Percentiles rank a stretch among this genome's conserved stretches.
These are phyloP conservation scores for Rhododendron griersonianum DNA, from an alignment of 148 eudicot species.

Conservation along the genomic window DNA sequence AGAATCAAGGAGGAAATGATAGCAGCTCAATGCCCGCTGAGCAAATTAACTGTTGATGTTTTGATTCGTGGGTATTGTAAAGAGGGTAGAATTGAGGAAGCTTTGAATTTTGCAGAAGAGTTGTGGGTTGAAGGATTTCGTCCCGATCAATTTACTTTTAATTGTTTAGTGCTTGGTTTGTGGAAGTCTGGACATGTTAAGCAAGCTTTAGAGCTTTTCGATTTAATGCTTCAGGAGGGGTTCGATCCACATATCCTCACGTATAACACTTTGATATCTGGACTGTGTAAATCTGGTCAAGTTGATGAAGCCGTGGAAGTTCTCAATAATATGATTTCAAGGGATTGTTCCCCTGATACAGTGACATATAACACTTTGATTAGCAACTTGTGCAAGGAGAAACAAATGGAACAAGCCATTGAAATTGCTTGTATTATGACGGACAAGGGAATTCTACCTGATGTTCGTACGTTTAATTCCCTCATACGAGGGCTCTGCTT, in stretches of 20 bases:
- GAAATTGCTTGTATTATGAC: constrained; percentile 62
- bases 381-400: constrained; percentile 75
- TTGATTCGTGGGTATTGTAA: constrained; percentile 79
- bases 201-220: constrained; percentile 76
- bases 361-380: constrained; percentile 81
- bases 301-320: constrained; percentile 82
- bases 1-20: constrained; percentile 78
- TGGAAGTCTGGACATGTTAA: constrained; percentile 66
- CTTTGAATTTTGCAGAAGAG: constrained; percentile 62
- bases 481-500: constrained; percentile 87
- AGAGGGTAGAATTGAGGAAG: constrained; percentile 72
- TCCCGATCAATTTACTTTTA: constrained; percentile 70
- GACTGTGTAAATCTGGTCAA: constrained; percentile 71
- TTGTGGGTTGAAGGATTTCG: constrained; percentile 57
- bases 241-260: constrained; percentile 74
- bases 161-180: constrained; percentile 79
- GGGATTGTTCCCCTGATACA: constrained; percentile 64
- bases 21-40: constrained; percentile 43
- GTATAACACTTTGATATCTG: constrained; percentile 76
- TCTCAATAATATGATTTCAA: constrained; percentile 70
- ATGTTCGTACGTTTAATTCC: constrained; percentile 84
- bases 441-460: constrained; percentile 67
- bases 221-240: constrained; percentile 86
- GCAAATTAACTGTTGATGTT: constrained; percentile 60
- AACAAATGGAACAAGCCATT: constrained; percentile 78